These are phyloP conservation scores for Oxyria digyna DNA, from an alignment of 148 eudicot genomes.

Conservation along the genomic window DNA sequence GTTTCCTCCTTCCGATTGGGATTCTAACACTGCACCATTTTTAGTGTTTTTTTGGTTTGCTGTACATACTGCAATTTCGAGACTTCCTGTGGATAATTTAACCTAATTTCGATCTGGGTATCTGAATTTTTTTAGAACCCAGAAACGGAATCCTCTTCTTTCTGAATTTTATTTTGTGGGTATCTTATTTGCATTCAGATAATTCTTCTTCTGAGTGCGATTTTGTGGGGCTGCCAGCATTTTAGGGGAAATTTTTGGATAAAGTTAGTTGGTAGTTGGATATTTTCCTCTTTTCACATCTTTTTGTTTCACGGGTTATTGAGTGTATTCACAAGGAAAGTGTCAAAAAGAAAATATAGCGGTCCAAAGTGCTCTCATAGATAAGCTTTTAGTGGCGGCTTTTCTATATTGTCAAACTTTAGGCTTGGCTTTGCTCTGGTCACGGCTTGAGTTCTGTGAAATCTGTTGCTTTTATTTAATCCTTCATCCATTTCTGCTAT, in stretches of 20 bases:
- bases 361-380: constrained; percentile 7
- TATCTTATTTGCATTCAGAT: not conserved
- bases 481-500: constrained; percentile 7
- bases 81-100: not conserved
- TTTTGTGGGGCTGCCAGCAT: constrained; percentile 4
- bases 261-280: constrained; percentile 5
- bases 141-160: not conserved
- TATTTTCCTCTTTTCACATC: not conserved
- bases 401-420: constrained; percentile 5
- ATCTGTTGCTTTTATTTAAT: not conserved
- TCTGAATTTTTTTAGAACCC: not conserved
- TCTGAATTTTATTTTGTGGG: not conserved
- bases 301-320: not conserved
- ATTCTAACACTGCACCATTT: not conserved
- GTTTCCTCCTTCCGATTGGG: not conserved
- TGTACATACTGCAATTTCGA: not conserved
- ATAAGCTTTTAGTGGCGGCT: constrained; percentile 7
- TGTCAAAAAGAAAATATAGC: constrained; percentile 5
- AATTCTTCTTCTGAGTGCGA: constrained; percentile 1
- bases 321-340: constrained; percentile 4
- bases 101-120: not conserved
- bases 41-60: not conserved
- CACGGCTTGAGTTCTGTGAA: constrained; percentile 5
- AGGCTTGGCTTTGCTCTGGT: constrained; percentile 3
- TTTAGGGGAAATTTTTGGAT: constrained; percentile 1